Conservation (phyloP, 108 stramenopile species). For the Nitzschia palea region DNA sequence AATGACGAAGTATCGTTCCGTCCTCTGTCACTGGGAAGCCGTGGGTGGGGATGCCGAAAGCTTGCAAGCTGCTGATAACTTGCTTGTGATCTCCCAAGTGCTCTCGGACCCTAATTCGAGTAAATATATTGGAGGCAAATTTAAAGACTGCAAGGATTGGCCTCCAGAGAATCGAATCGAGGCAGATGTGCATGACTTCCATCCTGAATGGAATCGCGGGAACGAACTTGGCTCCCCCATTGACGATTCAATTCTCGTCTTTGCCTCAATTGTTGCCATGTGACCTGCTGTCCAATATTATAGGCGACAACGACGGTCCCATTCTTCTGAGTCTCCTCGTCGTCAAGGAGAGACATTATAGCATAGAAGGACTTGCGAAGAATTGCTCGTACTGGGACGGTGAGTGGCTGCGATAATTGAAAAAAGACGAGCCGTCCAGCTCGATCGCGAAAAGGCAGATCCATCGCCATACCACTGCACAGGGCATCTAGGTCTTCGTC, state of each 20-base stretch:
- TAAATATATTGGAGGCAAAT: background rate
- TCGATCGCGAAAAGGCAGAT: background rate
- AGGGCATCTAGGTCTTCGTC: conserved; percentile 3
- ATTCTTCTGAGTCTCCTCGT: background rate
- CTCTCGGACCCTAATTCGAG: conserved; percentile 2
- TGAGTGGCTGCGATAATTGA: background rate
- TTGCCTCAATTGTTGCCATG: background rate
- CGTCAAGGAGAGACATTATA: background rate
- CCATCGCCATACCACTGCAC: background rate
- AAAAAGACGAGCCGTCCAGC: conserved; percentile 8
- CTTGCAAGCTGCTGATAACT: background rate
- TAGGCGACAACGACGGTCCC: background rate
- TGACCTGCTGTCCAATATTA: background rate
- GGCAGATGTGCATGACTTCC: background rate
- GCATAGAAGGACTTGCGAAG: background rate
- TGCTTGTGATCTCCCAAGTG: conserved; percentile 8
- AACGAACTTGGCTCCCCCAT: background rate
- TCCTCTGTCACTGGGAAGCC: conserved; percentile 8
- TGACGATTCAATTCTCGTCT: background rate
- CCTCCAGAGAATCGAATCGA: background rate
- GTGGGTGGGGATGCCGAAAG: conserved; percentile 1
- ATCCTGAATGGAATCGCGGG: background rate
- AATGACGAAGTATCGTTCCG: background rate
- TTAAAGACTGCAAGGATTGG: conserved; percentile 10
- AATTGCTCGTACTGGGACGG: background rate